A percentile compares a stretch with the other conserved stretches of the same genome.
phyloP scores from a whole-genome alignment of 2,329 filamentous ascomycete species.

The Aspergillus proliferans region DNA sequence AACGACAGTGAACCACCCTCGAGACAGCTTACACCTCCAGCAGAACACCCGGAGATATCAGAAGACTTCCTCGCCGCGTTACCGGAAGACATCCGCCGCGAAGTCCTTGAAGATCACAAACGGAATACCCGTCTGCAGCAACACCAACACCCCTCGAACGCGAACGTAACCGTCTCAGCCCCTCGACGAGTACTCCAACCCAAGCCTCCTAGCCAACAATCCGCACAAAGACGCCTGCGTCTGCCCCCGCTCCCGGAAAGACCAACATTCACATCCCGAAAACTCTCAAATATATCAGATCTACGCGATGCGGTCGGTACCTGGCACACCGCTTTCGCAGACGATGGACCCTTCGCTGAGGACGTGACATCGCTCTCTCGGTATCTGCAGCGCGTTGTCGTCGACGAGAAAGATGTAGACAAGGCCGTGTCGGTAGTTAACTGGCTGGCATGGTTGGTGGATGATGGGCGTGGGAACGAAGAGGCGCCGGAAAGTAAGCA shows the following conservation, averaged over 20 bases:
- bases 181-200: conserved; percentile 13
- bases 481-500: conserved; percentile 5
- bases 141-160: conserved; percentile 37
- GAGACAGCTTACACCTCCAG: conserved; percentile 21
- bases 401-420: conserved; percentile 68
- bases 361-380: conserved; percentile 69
- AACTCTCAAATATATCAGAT: conserved; percentile 53
- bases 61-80: conserved; percentile 73
- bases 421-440: conserved; percentile 65
- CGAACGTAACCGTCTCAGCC: conserved; percentile 43
- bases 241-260: conserved; percentile 46
- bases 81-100: conserved; percentile 70
- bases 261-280: conserved; percentile 58
- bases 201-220: conserved; percentile 10
- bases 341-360: conserved; percentile 69
- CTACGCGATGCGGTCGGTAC: conserved; percentile 66
- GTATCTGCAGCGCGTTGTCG: conserved; percentile 67
- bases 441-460: conserved; percentile 51
- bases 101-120: conserved; percentile 70
- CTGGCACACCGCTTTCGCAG: conserved; percentile 68
- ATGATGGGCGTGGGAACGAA: conserved; percentile 31
- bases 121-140: conserved; percentile 52
- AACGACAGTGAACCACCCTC: conserved; percentile 10
- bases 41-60: conserved; percentile 45
- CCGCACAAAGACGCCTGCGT: conserved; percentile 19